Evolutionary conservation across 192 early-diverging fungal genomes (phyloP), one percentile per base, ranked within the genome.

Genomic region (Chytriomyces hyalinus): DNA sequence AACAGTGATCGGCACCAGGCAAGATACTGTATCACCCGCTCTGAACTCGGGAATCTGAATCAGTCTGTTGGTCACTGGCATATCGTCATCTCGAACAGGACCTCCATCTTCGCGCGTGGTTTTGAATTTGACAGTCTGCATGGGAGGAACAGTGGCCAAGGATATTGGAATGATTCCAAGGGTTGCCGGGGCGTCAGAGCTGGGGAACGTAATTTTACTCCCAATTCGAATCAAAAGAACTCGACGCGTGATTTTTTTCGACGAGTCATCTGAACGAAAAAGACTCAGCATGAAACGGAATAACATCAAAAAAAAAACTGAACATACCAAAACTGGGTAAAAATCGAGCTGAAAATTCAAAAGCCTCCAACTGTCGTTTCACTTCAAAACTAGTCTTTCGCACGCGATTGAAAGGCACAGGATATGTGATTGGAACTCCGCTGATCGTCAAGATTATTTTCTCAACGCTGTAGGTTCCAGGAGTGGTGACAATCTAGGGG

Each of bases 311-410:
- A 57, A 15, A 20, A 2, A 57, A 57, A 13, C 13, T n/a, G 20
- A 20, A 57, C 53, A n/a, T 2, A 57, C 53, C 53, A 2, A 57
- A 57, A 20, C 53, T 57, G 15, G 53, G 53, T 57, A 57, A 57
- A 20, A 57, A 57, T 57, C 53, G 13, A 20, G 53, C 53, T 13
- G 13, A 20, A 57, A 57, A 57, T 13, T 57, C 53, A 20, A 57
- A 57, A 1, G 53, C 13, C 15, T 57, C 53, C 53, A 57, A 13
- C 20, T 57, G 53, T 13, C 53, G 15, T 5, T 57, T 57, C 15
- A 57, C 53, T 57, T 57, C 53, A 57, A 57, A 57, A 57, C 15
- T 57, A 57, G 53, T n/a, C 53, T 57, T 57, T 57, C 53, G 53
- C 13, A 57, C 15, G 13, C 53, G 53, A 20, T 57, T 57, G 13